Conservation (phyloP, 352 stramenopile species). For the Phytophthora capsici region DNA sequence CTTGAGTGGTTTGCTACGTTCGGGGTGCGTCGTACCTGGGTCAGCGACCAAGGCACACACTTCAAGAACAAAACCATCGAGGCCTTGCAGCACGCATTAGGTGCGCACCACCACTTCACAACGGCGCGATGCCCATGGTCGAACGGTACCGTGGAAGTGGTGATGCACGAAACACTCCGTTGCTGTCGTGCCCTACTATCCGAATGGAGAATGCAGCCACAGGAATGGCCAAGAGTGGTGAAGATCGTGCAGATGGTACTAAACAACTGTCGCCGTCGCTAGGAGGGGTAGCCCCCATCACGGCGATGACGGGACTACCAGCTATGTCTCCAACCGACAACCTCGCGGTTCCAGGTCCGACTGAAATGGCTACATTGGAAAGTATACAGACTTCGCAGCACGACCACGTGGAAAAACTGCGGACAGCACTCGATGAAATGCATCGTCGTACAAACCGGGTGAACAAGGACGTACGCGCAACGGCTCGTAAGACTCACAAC, state of each 20-base stretch:
- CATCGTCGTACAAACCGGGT: too few relatives aligned
- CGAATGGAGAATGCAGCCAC: constrained; percentile 5
- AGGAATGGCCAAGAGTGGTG: constrained; percentile 22
- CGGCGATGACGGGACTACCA: too few relatives aligned
- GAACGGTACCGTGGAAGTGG: constrained; percentile 37
- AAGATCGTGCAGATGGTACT: constrained; percentile 34
- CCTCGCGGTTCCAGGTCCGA: too few relatives aligned
- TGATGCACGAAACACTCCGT: constrained; percentile 29
- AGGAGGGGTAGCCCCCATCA: too few relatives aligned
- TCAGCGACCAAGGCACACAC: constrained; percentile 39
- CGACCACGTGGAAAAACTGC: too few relatives aligned
- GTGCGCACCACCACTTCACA: constrained; percentile 35
- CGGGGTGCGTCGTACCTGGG: constrained; percentile 24
- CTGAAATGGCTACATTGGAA: too few relatives aligned
- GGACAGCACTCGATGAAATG: too few relatives aligned
- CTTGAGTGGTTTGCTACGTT: constrained; percentile 13
- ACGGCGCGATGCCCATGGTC: constrained; percentile 9
- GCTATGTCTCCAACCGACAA: too few relatives aligned
- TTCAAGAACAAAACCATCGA: constrained; percentile 26
- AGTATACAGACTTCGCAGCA: too few relatives aligned
- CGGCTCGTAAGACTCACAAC: too few relatives aligned
- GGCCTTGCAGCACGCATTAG: constrained; percentile 5
- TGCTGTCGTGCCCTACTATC: constrained; percentile 22
- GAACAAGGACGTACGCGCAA: too few relatives aligned
- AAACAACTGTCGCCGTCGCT: too few relatives aligned